Base-by-base conservation (phyloP, 2,329 filamentous ascomycete genomes). In the Stenocarpella maydis region DNA sequence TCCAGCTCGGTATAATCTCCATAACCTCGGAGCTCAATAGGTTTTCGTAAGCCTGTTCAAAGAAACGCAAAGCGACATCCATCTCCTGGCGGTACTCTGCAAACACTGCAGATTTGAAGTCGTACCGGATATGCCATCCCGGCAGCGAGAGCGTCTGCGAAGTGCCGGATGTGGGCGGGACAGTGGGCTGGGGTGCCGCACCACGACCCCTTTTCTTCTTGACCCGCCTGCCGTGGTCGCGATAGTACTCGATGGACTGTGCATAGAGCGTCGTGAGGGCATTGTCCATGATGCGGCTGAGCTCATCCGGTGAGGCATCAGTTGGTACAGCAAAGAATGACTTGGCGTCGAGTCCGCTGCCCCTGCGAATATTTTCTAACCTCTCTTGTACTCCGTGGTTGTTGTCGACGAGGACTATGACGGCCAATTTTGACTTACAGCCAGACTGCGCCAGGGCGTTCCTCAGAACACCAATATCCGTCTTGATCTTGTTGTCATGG, bases 31-130 rank as follows among this genome's bases (percentile, higher is more conserved):
- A 85, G 21, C 92, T 91, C 72, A 98, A 88, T 14, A 99, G 81
- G 26, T 88, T 89, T 65, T 97, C 94, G 74, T 98, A 95, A 4
- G 94, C 94, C 78, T 91, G 91, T 76, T 96, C 93, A 74, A 95
- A 98, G 65, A 93, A 94, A 52, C 94, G 89, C 75, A 93, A 85
- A 0, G 96, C 94, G 26, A 89, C 90, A 76, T 98, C 95, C 86
- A 95, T 93, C 78, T 98, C 96, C 77, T 97, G 93, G 10, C 96
- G 89, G 74, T 97, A 98, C 77, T 98, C 95, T 34, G 95, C 93
- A 76, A 98, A 93, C 0, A 97, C 85, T 8, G 91, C 95, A 21
- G 95, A 86, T 78, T 99, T 99, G 82, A 97, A 94, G 76, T 99
- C 95, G 79, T 98, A 98, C 19, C 95, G 91, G 65, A 97, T 91